Percentiles rank a stretch among this genome's conserved stretches.
These are phyloP conservation scores for Claviceps capensis DNA, from an alignment of 2,329 filamentous ascomycete species.

Conservation along the genomic window DNA sequence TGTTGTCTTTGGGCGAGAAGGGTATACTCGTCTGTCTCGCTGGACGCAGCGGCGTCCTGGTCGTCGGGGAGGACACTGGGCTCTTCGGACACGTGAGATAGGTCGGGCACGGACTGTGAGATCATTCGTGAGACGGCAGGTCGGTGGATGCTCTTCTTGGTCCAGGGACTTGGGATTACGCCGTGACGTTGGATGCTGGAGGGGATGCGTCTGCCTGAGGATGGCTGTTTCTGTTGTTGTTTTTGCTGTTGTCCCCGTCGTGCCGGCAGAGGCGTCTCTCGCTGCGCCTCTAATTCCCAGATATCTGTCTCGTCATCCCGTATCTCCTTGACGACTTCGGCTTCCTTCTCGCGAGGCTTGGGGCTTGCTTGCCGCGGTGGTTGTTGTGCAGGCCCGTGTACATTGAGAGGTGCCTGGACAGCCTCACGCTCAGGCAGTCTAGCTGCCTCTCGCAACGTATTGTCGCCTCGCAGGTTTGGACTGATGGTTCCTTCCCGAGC, in stretches of 20 bases:
- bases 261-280: slow-evolving; percentile 24
- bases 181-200: slow-evolving; percentile 11
- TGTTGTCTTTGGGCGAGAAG: slow-evolving; percentile 22
- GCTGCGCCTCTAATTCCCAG: slow-evolving; percentile 43
- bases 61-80: slow-evolving; percentile 5
- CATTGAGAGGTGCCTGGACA: slow-evolving; percentile 2
- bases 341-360: not conserved
- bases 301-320: slow-evolving; percentile 35
- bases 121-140: slow-evolving; percentile 3
- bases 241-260: slow-evolving; percentile 10
- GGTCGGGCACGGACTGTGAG: slow-evolving; percentile 8
- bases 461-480: slow-evolving; percentile 21
- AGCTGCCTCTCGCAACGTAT: slow-evolving; percentile 17
- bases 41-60: slow-evolving; percentile 2
- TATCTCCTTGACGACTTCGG: slow-evolving; percentile 9
- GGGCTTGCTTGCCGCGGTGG: slow-evolving; percentile 1
- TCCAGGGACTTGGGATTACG: slow-evolving; percentile 28
- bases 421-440: slow-evolving; percentile 4
- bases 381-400: slow-evolving; percentile 8
- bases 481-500: slow-evolving; percentile 24
- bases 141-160: slow-evolving; percentile 10
- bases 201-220: slow-evolving; percentile 16
- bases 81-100: slow-evolving; percentile 5
- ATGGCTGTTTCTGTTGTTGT: slow-evolving; percentile 14
- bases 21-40: slow-evolving; percentile 29